Conservation (phyloP, 2,329 filamentous ascomycete genomes). For the Microcyclosporella mali region DNA sequence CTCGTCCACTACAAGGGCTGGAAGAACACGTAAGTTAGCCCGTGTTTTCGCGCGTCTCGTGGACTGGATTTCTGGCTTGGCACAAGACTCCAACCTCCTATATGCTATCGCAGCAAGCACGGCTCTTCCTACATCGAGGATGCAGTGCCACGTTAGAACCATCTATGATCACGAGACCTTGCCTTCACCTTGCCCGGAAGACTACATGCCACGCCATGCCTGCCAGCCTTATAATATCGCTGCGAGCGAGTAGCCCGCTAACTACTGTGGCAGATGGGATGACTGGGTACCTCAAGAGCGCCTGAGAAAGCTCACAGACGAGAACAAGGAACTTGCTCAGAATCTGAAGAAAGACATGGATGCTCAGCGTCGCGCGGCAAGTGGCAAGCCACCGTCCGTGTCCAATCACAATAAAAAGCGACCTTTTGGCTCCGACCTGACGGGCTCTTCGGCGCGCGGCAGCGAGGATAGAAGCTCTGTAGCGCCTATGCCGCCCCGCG, state of each 20-base stretch:
- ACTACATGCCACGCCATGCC: no score
- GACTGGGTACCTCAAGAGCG: constrained; percentile 95
- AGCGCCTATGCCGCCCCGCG: constrained; percentile 52
- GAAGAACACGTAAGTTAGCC: constrained; percentile 77
- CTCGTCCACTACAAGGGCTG: constrained; percentile 98
- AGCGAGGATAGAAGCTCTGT: constrained; percentile 70
- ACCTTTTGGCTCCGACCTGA: constrained; percentile 51
- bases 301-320: constrained; percentile 86
- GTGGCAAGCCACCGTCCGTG: constrained; percentile 36
- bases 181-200: no score
- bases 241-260: background rate
- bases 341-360: constrained; percentile 66
- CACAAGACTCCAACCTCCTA: no score
- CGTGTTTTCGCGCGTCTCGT: background rate
- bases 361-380: constrained; percentile 46
- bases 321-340: constrained; percentile 83
- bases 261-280: constrained; percentile 63
- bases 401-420: constrained; percentile 51
- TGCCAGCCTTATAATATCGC: no score
- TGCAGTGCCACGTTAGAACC: no score
- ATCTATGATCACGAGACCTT: no score
- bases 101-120: no score
- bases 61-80: no score
- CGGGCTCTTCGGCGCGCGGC: constrained; percentile 55
- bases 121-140: no score